Percentiles rank a stretch among this genome's conserved stretches.
phyloP scores from a whole-genome alignment of 305 asterid species.

The Fraxinus latifolia region DNA sequence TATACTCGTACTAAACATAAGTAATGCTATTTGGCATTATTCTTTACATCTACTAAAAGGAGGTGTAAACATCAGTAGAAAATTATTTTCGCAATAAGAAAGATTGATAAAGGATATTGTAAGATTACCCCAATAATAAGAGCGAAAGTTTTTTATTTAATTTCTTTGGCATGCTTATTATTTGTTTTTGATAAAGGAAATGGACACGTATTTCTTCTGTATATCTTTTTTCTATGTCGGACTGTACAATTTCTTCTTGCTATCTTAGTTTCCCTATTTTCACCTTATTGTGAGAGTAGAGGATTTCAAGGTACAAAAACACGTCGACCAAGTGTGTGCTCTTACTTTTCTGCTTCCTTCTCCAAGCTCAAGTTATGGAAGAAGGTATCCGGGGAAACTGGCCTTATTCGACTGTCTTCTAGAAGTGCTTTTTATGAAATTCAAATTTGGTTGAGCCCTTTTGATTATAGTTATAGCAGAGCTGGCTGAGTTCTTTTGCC shows the following conservation, averaged over 20 bases:
- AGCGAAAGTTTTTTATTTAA: neutral
- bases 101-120: neutral
- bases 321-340: conserved; percentile 6
- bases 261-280: neutral
- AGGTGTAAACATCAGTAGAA: neutral
- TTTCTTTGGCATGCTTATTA: neutral
- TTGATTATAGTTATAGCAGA: conserved; percentile 55
- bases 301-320: conserved; percentile 20
- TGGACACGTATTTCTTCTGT: neutral
- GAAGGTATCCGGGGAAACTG: neutral
- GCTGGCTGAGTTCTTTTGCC: conserved; percentile 63
- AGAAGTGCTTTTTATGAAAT: conserved; percentile 89
- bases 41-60: neutral
- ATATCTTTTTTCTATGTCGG: conserved; percentile 7
- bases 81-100: neutral
- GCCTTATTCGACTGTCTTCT: conserved; percentile 9
- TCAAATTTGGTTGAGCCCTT: conserved; percentile 87
- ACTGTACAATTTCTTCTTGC: conserved; percentile 36
- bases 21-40: neutral
- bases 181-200: neutral
- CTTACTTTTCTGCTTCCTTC: neutral
- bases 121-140: neutral
- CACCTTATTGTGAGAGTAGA: conserved; percentile 3
- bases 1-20: neutral
- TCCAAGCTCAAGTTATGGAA: neutral